Evolutionary conservation across 108 stramenopile species (phyloP).

Genomic region (Conticribra guillardii): DNA sequence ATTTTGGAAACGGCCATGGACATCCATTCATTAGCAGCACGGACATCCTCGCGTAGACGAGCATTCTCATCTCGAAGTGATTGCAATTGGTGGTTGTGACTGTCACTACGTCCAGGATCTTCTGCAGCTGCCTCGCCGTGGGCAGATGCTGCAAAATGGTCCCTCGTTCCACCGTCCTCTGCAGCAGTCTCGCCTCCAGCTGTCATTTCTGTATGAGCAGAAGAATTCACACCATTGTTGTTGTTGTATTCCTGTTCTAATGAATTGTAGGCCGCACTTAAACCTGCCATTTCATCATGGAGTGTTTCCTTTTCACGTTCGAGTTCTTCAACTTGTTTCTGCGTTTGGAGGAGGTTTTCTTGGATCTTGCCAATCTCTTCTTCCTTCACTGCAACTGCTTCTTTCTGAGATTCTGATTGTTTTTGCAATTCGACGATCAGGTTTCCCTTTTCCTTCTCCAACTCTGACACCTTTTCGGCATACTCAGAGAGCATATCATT

Average conservation of each 20-base stretch:
- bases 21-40: constrained; percentile 87
- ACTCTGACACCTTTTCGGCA: constrained; percentile 54
- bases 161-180: constrained; percentile 27
- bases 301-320: constrained; percentile 58
- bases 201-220: constrained; percentile 32
- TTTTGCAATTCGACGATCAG: constrained; percentile 48
- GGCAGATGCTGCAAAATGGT: constrained; percentile 12
- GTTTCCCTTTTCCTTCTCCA: constrained; percentile 54
- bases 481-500: constrained; percentile 71
- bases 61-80: constrained; percentile 66
- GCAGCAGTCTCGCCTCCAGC: constrained; percentile 34
- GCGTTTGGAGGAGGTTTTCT: constrained; percentile 40
- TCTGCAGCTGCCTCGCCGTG: constrained; percentile 20
- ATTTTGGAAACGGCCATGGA: constrained; percentile 78
- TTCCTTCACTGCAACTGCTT: constrained; percentile 37
- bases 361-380: constrained; percentile 41
- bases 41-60: constrained; percentile 63
- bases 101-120: constrained; percentile 8
- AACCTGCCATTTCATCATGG: constrained; percentile 68
- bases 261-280: constrained; percentile 74
- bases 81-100: constrained; percentile 39
- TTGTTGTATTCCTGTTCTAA: constrained; percentile 71
- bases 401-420: constrained; percentile 41
- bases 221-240: constrained; percentile 15
- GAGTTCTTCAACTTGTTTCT: constrained; percentile 17